Conservation (phyloP, 257 asterid species). For the Salvia miltiorrhiza region DNA sequence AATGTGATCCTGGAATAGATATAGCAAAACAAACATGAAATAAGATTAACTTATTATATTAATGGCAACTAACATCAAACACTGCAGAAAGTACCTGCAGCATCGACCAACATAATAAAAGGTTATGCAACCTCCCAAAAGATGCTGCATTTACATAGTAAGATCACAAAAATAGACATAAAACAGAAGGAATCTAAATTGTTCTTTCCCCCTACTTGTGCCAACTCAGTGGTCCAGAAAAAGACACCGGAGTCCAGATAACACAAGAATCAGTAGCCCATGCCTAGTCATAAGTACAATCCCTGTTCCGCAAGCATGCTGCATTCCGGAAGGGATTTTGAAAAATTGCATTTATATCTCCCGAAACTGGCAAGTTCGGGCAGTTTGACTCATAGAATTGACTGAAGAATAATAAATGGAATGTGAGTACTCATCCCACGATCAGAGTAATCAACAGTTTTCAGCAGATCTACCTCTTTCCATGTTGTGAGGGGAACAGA, state of each 20-base stretch:
- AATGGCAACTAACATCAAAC: slow-evolving; percentile 13
- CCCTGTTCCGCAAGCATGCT: slow-evolving; percentile 34
- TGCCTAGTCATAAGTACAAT: slow-evolving; percentile 29
- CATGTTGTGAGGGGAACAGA: slow-evolving; percentile 15
- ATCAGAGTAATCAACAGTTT: slow-evolving; percentile 46
- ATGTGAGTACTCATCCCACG: slow-evolving; percentile 32
- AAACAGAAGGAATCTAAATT: slow-evolving; percentile 11
- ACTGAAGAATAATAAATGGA: slow-evolving; percentile 34
- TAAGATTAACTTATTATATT: slow-evolving; percentile 20
- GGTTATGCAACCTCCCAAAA: slow-evolving; percentile 49
- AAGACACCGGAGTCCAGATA: slow-evolving; percentile 11
- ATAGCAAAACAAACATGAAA: slow-evolving; percentile 36
- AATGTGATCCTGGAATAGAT: slow-evolving; percentile 52
- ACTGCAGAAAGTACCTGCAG: slow-evolving; percentile 54
- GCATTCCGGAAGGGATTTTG: slow-evolving; percentile 34
- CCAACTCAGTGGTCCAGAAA: slow-evolving; percentile 20
- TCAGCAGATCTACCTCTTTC: slow-evolving; percentile 47
- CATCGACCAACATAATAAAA: slow-evolving; percentile 37
- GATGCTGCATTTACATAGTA: slow-evolving; percentile 49
- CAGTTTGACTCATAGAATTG: slow-evolving; percentile 31
- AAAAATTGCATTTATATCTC: slow-evolving; percentile 34
- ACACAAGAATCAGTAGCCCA: slow-evolving; percentile 24
- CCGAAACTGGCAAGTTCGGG: slow-evolving; percentile 35
- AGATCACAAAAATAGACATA: slow-evolving; percentile 27
- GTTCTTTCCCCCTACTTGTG: slow-evolving; percentile 2